Evolutionary conservation across 2,329 filamentous ascomycete species (phyloP).

Genomic region (Ceratocystis variospora): DNA sequence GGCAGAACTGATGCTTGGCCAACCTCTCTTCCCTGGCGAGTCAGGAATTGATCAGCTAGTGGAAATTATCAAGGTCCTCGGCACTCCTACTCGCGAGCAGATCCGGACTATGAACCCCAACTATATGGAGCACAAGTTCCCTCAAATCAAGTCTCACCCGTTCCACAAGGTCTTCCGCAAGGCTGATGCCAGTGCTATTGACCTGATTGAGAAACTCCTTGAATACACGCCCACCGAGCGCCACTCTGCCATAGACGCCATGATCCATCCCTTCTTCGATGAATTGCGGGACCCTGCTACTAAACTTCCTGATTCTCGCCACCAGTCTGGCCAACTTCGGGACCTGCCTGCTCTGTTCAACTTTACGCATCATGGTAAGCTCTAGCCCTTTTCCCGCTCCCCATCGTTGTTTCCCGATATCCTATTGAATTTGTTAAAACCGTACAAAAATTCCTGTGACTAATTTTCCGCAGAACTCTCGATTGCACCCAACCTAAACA

Average conservation of each 20-base stretch:
- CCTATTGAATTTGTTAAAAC: not conserved
- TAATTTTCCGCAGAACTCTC: conserved; percentile 60
- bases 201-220: conserved; percentile 81
- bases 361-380: conserved; percentile 83
- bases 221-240: conserved; percentile 97
- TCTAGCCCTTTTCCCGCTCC: not conserved
- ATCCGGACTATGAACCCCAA: conserved; percentile 99
- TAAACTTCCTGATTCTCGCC: conserved; percentile 83
- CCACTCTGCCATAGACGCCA: conserved; percentile 82
- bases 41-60: conserved; percentile 97
- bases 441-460: conserved; percentile 18
- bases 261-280: conserved; percentile 98
- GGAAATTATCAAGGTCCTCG: conserved; percentile 97
- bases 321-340: conserved; percentile 63
- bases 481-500: conserved; percentile 80
- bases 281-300: conserved; percentile 87
- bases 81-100: conserved; percentile 91
- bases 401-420: not conserved
- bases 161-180: conserved; percentile 99
- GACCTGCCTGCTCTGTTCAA: conserved; percentile 84
- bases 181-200: conserved; percentile 82
- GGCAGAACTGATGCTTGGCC: conserved; percentile 97
- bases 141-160: conserved; percentile 97
- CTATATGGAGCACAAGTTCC: conserved; percentile 99
- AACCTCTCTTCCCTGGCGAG: conserved; percentile 94